Conservation (phyloP, 2,329 filamentous ascomycete genomes). For the Nannizziopsis barbatae region DNA sequence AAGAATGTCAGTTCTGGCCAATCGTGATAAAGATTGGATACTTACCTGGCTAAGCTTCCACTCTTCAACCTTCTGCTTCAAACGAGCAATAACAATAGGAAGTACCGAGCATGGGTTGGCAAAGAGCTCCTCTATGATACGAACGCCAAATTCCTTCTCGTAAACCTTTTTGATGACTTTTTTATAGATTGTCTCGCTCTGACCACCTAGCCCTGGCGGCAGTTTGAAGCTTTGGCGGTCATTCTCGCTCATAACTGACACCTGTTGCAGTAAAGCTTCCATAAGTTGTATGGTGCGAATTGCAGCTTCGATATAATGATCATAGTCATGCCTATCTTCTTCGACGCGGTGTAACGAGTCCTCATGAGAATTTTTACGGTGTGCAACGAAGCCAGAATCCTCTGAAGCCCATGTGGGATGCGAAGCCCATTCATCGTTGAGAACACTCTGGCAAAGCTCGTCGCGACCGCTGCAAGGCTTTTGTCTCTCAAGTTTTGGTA, state of each 20-base stretch:
- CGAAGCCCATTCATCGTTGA: constrained; percentile 97
- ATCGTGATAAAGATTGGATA: neutral
- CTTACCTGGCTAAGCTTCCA: constrained; percentile 78
- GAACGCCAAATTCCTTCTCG: constrained; percentile 66
- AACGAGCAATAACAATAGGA: constrained; percentile 71
- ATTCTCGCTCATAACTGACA: constrained; percentile 63
- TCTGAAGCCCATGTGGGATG: constrained; percentile 98
- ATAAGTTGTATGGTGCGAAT: constrained; percentile 90
- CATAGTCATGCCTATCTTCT: constrained; percentile 96
- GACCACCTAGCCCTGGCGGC: constrained; percentile 72
- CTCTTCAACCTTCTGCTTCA: constrained; percentile 94
- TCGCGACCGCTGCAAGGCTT: constrained; percentile 90
- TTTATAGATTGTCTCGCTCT: constrained; percentile 94
- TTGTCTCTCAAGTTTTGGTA: constrained; percentile 81
- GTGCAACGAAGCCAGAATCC: constrained; percentile 93
- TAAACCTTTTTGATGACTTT: constrained; percentile 97
- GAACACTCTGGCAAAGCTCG: constrained; percentile 80
- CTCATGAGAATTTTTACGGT: constrained; percentile 91
- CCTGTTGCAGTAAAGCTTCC: constrained; percentile 84
- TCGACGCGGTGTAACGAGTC: constrained; percentile 92
- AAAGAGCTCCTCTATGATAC: constrained; percentile 82
- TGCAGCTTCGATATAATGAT: constrained; percentile 95
- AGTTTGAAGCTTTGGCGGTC: constrained; percentile 68
- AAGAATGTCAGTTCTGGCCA: neutral
- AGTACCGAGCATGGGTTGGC: constrained; percentile 73